Conservation (phyloP, 192 early-diverging fungal genomes). For the Entomortierella lignicola region DNA sequence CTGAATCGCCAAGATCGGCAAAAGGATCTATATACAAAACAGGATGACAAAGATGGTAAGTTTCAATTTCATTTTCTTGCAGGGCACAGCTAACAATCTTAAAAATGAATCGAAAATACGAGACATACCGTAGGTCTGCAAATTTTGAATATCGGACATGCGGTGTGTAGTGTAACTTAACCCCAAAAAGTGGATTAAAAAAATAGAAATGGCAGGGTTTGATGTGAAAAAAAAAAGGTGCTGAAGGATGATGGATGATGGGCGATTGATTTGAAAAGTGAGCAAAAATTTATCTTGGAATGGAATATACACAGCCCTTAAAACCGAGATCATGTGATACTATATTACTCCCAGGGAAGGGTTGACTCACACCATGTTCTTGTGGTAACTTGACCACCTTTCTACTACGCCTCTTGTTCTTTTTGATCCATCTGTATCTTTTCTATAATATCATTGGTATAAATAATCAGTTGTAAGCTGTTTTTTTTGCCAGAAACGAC, state of each 20-base stretch:
- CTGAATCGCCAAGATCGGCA: conserved; percentile 59
- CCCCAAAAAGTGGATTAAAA: conserved; percentile 13
- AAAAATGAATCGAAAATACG: neutral
- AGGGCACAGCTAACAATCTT: neutral
- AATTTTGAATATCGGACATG: conserved; percentile 66
- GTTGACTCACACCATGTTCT: too few relatives aligned
- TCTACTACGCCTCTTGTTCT: too few relatives aligned
- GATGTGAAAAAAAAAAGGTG: neutral
- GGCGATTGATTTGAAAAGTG: neutral
- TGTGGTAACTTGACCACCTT: too few relatives aligned
- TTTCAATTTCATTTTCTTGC: neutral
- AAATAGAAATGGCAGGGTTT: neutral
- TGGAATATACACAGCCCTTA: too few relatives aligned
- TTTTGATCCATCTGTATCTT: too few relatives aligned
- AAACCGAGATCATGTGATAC: too few relatives aligned
- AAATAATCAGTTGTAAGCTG: too few relatives aligned
- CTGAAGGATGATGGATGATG: neutral
- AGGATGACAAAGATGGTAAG: neutral
- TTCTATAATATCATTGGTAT: too few relatives aligned
- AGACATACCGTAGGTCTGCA: conserved; percentile 55
- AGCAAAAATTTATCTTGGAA: neutral
- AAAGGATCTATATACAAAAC: conserved; percentile 50
- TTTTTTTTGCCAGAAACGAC: too few relatives aligned
- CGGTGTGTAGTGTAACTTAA: conserved; percentile 34
- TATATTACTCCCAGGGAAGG: too few relatives aligned